Evolutionary conservation across 768 basidiomycete species (phyloP).

Genomic region (Suillus variegatus): DNA sequence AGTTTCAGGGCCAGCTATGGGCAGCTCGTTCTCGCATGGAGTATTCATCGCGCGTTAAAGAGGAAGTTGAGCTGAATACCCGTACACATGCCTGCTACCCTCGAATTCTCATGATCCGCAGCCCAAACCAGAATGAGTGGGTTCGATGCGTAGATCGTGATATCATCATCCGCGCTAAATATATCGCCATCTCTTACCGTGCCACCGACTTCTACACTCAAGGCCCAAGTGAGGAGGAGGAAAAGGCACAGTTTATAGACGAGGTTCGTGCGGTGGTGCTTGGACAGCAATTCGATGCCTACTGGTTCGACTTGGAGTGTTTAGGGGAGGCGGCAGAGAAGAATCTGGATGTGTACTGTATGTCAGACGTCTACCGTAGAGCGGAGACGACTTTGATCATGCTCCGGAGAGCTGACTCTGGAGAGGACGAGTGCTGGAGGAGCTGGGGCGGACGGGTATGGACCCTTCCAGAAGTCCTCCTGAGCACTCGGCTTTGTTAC

Average conservation of each 20-base stretch:
- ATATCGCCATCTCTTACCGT: background rate
- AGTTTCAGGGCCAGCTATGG: background rate
- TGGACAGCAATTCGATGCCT: background rate
- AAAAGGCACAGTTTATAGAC: background rate
- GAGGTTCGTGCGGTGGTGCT: background rate
- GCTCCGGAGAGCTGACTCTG: background rate
- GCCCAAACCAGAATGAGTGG: background rate
- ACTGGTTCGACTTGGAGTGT: background rate
- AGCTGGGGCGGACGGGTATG: background rate
- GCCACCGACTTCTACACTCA: background rate
- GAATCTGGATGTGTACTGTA: background rate
- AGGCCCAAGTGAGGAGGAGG: background rate
- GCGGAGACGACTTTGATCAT: background rate
- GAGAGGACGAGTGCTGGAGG: background rate
- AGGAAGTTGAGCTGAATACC: background rate
- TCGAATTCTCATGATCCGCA: background rate
- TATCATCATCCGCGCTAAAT: background rate
- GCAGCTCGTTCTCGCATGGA: background rate
- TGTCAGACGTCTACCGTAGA: background rate
- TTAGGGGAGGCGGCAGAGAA: background rate
- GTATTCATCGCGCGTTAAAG: background rate
- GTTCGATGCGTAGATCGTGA: background rate
- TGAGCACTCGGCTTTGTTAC: background rate
- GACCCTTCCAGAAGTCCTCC: background rate
- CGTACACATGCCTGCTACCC: background rate